phyloP scores from a whole-genome alignment of 306 rosid species.

The Dalbergia cultrata region DNA sequence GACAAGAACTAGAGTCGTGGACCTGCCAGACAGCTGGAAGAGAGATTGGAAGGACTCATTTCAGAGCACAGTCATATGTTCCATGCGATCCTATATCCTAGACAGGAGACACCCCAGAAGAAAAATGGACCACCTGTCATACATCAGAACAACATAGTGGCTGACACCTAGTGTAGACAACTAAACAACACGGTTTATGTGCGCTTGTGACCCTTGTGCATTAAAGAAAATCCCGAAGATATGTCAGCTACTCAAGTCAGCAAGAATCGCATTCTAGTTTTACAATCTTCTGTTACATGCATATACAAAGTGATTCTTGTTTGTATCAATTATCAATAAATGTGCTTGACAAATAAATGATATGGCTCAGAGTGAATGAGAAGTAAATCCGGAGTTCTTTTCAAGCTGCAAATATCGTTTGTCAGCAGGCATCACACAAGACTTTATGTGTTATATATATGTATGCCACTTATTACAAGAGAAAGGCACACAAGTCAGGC shows the following conservation, averaged over 20 bases:
- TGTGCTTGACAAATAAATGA: not conserved
- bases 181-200: conserved; percentile 40
- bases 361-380: conserved; percentile 11
- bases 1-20: conserved; percentile 54
- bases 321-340: conserved; percentile 12
- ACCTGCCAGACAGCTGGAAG: conserved; percentile 59
- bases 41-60: conserved; percentile 41
- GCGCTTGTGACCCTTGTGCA: conserved; percentile 46
- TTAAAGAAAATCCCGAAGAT: conserved; percentile 43
- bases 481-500: no score
- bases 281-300: not conserved
- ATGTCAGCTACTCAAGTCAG: conserved; percentile 12
- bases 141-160: conserved; percentile 34
- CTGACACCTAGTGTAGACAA: conserved; percentile 44
- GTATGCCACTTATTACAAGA: no score
- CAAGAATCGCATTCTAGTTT: not conserved
- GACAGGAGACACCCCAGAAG: conserved; percentile 34
- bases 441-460: no score
- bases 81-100: conserved; percentile 29
- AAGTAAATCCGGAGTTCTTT: not conserved
- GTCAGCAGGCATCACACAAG: no score
- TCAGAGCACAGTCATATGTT: conserved; percentile 42
- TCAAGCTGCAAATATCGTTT: not conserved
- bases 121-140: conserved; percentile 39
- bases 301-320: not conserved